Evolutionary conservation across 176 grass and related monocot species (phyloP), one percentile per base, ranked within the genome.

Genomic region (Aegilops tauschii): DNA sequence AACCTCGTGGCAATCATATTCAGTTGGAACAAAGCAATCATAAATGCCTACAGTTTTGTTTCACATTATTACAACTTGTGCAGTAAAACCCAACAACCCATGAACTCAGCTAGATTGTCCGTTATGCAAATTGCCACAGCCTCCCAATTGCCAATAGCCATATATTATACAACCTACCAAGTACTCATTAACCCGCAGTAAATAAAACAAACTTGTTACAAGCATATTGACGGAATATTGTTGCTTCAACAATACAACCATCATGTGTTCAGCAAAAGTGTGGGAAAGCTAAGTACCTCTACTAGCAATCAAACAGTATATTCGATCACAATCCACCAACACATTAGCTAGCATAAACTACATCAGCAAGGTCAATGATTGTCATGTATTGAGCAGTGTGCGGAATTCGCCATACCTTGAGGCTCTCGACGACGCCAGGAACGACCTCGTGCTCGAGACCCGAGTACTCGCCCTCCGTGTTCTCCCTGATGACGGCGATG

Each of bases 401-500:
- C 23, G 9, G 11, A 78, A 61, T 82, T 78, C 31, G 3, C 13
- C 65, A 44, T 94, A 98, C 96, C 96, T 98, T 98, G 31, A 98
- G 93, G 56, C 96, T 98, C 81, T 98, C 96, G 0, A 98, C 96
- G 50, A 98, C 96, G 32, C 96, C 96, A 3, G 96, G 96, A 1
- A 98, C 96, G 69, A 98, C 96, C 91, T 98, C 96, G 39, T 98
- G 96, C 88, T 98, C 96, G 69, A 95, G 90, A 6, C 96, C 96
- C 2, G 96, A 90, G 85, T 98, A 98, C 86, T 98, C 96, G 11
- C 96, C 96, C 81, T 98, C 96, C 4, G 96, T 98, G 81, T 98
- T 98, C 90, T 98, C 96, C 89, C 96, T 95, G 88, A 98, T 95
- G 61, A 98, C 96, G 62, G 95, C 96, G n/a, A 98, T 98, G 81